Conservation (phyloP, 73 alveolate species). For the Paramecium bursaria region DNA sequence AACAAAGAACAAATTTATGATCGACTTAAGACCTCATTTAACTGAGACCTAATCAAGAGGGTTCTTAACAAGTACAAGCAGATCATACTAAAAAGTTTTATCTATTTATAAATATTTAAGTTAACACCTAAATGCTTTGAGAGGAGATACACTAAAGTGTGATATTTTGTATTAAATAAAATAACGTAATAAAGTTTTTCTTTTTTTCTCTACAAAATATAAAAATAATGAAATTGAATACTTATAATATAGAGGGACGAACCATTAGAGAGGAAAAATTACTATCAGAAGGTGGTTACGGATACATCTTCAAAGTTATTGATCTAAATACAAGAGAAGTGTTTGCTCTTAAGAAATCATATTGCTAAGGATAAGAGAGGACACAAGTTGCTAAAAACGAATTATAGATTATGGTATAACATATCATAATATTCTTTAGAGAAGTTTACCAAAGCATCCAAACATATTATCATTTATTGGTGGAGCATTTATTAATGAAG, state of each 20-base stretch:
- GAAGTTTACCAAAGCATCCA: constrained; percentile 65
- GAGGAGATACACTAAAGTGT: too few species aligned
- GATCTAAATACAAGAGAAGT: constrained; percentile 62
- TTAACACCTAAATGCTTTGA: too few species aligned
- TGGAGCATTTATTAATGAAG: constrained; percentile 41
- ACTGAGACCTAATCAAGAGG: too few species aligned
- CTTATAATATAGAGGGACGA: constrained; percentile 4
- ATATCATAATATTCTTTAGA: not conserved
- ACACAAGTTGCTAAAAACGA: constrained; percentile 60
- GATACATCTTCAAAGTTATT: constrained; percentile 59
- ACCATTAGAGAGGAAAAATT: constrained; percentile 61
- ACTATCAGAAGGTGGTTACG: constrained; percentile 71
- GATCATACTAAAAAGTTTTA: too few species aligned
- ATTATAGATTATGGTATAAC: constrained; percentile 53
- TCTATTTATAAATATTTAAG: too few species aligned
- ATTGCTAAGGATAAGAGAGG: constrained; percentile 64
- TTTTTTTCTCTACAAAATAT: too few species aligned
- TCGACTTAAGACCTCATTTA: too few species aligned
- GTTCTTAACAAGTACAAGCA: too few species aligned
- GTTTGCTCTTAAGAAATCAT: constrained; percentile 56
- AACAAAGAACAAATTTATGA: too few species aligned
- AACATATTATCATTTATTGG: constrained; percentile 46
- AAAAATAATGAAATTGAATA: too few species aligned
- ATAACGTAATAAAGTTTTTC: too few species aligned
- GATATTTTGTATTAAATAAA: too few species aligned